Evolutionary conservation across 257 asterid species (phyloP), one percentile per base, ranked within the genome.

Genomic region (Solanum sejunctum): DNA sequence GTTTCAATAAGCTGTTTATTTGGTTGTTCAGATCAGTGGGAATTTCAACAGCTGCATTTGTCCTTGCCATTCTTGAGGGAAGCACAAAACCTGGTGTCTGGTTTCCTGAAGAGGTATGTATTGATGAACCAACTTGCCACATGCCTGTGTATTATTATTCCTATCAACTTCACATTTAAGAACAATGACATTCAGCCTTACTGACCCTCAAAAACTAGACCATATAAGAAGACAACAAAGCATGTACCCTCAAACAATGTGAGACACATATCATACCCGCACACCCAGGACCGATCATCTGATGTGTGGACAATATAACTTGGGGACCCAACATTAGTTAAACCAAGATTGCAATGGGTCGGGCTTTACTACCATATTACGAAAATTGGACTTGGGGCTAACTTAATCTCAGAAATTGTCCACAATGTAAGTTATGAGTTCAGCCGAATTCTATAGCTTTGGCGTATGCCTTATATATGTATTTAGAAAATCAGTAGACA

Each of bases 11-110:
- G 47, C 49, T 52, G 0, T 51, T 77, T 51, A 21, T 70, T 75
- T 55, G 10, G 12, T 49, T 86, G 89, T 88, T 36, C 93, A 96
- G 98, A 85, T 92, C 98, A 39, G 99, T 96, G n/a, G 98, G 99
- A 83, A 83, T 85, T 63, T 90, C 99, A 26, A 91, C 93, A 57
- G 93, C 97, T 84, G 93, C 98, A 85, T 95, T 93, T 90, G 93
- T 73, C 58, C 93, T 95, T 85, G 97, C 98, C 17, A 91, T 95
- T 84, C 97, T 96, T 52, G 99, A 95, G 87, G 99, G 98, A 87
- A 92, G 92, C 92, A 93, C 99, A 58, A 89, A 91, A 73, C 97
- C 98, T 8, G 98, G 98, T 32, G 98, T 96, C 87, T 96, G 99
- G 98, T 96, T 96, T 83, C 98, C 98, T 0, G 99, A 93, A 91